phyloP scores from a whole-genome alignment of 805 yeast species.

The Candida andamanensis region DNA sequence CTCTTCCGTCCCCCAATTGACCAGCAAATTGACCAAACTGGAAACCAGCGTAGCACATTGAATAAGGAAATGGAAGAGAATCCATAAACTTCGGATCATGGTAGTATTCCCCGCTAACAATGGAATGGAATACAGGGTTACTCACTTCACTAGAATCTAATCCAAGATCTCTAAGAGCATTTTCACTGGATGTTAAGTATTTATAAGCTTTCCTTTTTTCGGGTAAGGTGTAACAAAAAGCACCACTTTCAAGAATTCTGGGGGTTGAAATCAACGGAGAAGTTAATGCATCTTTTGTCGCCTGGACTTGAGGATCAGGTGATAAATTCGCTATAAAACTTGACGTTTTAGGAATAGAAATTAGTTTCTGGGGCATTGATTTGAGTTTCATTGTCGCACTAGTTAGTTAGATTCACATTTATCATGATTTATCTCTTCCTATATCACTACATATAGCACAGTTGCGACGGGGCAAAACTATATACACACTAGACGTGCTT shows the following conservation, averaged over 20 bases:
- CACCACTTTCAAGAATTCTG: constrained; percentile 47
- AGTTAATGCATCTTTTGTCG: constrained; percentile 20
- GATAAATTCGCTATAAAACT: constrained; percentile 21
- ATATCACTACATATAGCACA: no score
- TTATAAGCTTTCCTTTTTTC: constrained; percentile 48
- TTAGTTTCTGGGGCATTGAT: not conserved
- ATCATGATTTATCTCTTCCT: no score
- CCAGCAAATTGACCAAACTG: constrained; percentile 97
- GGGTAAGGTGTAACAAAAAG: constrained; percentile 72
- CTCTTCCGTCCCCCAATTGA: constrained; percentile 95
- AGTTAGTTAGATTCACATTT: no score
- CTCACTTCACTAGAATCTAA: constrained; percentile 35
- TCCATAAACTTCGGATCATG: constrained; percentile 22
- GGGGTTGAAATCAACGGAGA: constrained; percentile 34
- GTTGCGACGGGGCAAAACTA: no score
- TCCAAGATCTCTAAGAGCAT: constrained; percentile 60
- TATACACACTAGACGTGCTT: no score
- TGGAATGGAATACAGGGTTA: constrained; percentile 43
- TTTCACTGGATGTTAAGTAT: constrained; percentile 53
- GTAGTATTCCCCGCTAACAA: constrained; percentile 57
- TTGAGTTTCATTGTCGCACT: no score
- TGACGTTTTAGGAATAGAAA: constrained; percentile 22
- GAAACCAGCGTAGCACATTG: constrained; percentile 92
- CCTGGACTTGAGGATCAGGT: constrained; percentile 28
- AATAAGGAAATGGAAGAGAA: constrained; percentile 62